Percentiles rank a stretch among this genome's conserved stretches.
These are phyloP conservation scores for Xerophyta viscosa DNA, from an alignment of 106 monocot genomes.

Conservation along the genomic window DNA sequence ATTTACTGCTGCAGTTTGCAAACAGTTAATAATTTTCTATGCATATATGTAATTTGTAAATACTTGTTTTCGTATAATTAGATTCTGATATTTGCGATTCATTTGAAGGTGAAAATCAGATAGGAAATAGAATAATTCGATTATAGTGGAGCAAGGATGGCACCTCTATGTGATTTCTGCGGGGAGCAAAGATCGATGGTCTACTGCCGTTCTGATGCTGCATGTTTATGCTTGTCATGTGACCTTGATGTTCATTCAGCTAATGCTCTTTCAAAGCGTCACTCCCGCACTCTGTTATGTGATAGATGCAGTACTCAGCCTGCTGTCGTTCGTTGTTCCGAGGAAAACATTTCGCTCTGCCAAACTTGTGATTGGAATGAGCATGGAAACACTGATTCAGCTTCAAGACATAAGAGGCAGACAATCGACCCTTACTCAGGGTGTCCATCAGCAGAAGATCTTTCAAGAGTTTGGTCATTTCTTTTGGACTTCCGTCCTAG, in stretches of 20 bases:
- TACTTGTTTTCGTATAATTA: no score
- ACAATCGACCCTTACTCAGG: conserved; percentile 13
- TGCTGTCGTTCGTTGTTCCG: conserved; percentile 22
- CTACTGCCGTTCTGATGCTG: conserved; percentile 39
- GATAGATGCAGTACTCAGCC: conserved; percentile 29
- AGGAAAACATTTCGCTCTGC: conserved; percentile 36
- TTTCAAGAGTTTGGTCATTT: conserved; percentile 19
- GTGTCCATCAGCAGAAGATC: conserved; percentile 11
- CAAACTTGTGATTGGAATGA: conserved; percentile 40
- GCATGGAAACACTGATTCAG: conserved; percentile 1
- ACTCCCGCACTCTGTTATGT: conserved; percentile 36
- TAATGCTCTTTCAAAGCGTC: conserved; percentile 39
- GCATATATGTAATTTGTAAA: no score
- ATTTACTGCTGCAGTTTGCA: no score
- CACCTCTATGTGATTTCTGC: conserved; percentile 33
- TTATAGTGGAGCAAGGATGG: no score
- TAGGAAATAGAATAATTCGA: no score
- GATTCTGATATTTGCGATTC: no score
- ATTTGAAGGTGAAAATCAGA: no score
- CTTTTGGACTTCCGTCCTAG: conserved; percentile 5
- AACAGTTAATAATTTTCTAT: no score
- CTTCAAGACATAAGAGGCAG: conserved; percentile 13
- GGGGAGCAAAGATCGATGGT: conserved; percentile 37
- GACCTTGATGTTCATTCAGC: conserved; percentile 40
- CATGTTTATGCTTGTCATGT: conserved; percentile 38